A percentile compares a stretch with the other conserved stretches of the same genome.
phyloP scores from a whole-genome alignment of 2,329 filamentous ascomycete genomes.

The Akanthomyces lecanii region DNA sequence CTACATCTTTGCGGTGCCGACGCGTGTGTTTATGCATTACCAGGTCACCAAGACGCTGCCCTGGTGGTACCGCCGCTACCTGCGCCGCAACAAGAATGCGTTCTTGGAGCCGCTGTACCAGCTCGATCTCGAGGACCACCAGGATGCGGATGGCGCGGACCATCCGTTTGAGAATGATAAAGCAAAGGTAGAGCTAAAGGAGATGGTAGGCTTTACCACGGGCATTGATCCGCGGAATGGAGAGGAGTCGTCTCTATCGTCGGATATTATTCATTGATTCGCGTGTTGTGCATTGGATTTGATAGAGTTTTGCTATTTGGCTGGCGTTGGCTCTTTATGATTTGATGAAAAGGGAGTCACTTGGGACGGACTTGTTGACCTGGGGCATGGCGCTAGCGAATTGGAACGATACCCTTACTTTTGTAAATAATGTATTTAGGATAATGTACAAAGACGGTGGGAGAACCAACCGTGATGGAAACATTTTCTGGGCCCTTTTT shows the following conservation, averaged over 20 bases:
- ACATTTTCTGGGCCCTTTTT: too few relatives aligned
- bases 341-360: neutral
- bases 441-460: neutral
- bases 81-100: slow-evolving; percentile 46
- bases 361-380: neutral
- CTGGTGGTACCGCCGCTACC: slow-evolving; percentile 56
- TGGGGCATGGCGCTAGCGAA: slow-evolving; percentile 8
- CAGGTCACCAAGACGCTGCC: slow-evolving; percentile 54
- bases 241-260: slow-evolving; percentile 5
- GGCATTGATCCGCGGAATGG: slow-evolving; percentile 7
- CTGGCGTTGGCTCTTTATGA: neutral
- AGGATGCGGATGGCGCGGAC: slow-evolving; percentile 29
- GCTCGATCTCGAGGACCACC: slow-evolving; percentile 32
- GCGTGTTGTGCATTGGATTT: too few relatives aligned
- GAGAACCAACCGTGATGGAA: neutral
- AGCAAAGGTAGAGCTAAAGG: slow-evolving; percentile 36
- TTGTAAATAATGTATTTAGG: slow-evolving; percentile 6
- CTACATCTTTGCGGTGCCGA: slow-evolving; percentile 57
- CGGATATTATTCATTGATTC: slow-evolving; percentile 9
- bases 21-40: slow-evolving; percentile 52
- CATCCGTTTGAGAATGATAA: slow-evolving; percentile 35
- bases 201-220: slow-evolving; percentile 27
- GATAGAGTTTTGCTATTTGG: neutral
- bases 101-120: slow-evolving; percentile 41
- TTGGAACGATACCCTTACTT: slow-evolving; percentile 1